Base-by-base conservation (phyloP, 2,329 filamentous ascomycete species). In the Talaromyces sp. region DNA sequence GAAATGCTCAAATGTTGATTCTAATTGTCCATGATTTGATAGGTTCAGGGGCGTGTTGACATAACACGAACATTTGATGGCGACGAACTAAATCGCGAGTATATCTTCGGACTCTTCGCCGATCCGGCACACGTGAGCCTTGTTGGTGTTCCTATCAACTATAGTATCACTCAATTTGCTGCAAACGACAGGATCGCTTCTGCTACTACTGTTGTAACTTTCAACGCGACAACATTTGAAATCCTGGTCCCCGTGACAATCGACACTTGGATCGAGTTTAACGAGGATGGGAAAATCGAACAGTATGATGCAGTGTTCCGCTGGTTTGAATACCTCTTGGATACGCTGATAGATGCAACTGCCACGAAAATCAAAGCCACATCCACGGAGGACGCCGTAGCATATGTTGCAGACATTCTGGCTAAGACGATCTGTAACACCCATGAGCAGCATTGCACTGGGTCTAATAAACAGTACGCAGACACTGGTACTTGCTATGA, bases 41-140 rank as follows among this genome's bases (percentile, higher is more conserved):
- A 66, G 61, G 60, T 66, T 3, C 57, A 67, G 63, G 64, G 65
- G 2, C 62, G 62, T 10, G 62, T 66, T 7, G 62, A 66, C 41
- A 62, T 64, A 14, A 66, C 61, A 8, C 64, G 63, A 8, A 66
- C 60, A 3, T 66, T 67, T 14, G 55, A 58, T 14, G 58, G 62
- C 33, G 62, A 63, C 27, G 58, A 66, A 19, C 56, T 66, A 35
- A 66, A 67, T 45, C 61, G 60, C 6, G 62, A 66, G 46, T 66
- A 67, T 17, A 66, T 67, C n/a, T 67, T 65, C 22, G 62, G 62
- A 2, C 60, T 66, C 3, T 67, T 67, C 51, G 37, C 57, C 1
- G 57, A 66, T 17, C 58, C 62, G 2, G 29, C 33, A 0, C 55
- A 61, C 1, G 33, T 65, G 42, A 62, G 60, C 20, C 52, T 67